Evolutionary conservation across 2,329 filamentous ascomycete species (phyloP).

Genomic region (Metarhizium humberi): DNA sequence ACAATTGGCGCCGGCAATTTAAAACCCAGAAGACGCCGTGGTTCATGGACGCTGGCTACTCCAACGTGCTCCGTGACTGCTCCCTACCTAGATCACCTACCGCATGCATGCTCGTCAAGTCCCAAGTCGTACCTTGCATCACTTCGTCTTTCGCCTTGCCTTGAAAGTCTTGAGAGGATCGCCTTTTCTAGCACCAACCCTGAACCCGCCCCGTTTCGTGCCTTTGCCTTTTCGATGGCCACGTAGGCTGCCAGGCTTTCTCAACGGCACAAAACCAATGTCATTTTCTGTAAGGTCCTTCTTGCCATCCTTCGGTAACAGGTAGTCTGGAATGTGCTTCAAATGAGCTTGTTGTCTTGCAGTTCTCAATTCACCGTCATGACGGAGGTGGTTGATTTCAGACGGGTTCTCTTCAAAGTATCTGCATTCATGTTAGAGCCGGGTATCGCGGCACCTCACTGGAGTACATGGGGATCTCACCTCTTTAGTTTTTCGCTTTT

Average conservation of each 20-base stretch:
- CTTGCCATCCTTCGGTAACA: slow-evolving; percentile 70
- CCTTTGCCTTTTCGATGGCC: slow-evolving; percentile 33
- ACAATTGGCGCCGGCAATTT: too few species aligned
- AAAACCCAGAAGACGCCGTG: too few species aligned
- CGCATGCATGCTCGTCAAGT: not conserved
- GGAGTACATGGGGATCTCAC: slow-evolving; percentile 13
- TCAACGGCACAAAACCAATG: slow-evolving; percentile 67
- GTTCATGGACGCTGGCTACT: too few species aligned
- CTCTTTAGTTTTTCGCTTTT: slow-evolving; percentile 91
- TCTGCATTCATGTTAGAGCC: slow-evolving; percentile 13
- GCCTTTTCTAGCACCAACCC: slow-evolving; percentile 48
- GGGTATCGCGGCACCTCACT: not conserved
- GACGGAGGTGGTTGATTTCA: slow-evolving; percentile 76
- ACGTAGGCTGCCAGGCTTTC: slow-evolving; percentile 42
- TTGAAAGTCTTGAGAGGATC: slow-evolving; percentile 91
- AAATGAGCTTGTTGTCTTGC: slow-evolving; percentile 81
- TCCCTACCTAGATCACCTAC: too few species aligned
- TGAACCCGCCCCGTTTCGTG: slow-evolving; percentile 15
- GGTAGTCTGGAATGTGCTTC: slow-evolving; percentile 88
- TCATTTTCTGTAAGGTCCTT: slow-evolving; percentile 57
- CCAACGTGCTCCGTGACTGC: too few species aligned
- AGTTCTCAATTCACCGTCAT: slow-evolving; percentile 80
- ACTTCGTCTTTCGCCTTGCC: slow-evolving; percentile 40
- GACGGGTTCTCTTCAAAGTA: slow-evolving; percentile 97
- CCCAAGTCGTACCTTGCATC: not conserved